phyloP scores from a whole-genome alignment of 495 filamentous ascomycete genomes.

The Penicillium herquei region DNA sequence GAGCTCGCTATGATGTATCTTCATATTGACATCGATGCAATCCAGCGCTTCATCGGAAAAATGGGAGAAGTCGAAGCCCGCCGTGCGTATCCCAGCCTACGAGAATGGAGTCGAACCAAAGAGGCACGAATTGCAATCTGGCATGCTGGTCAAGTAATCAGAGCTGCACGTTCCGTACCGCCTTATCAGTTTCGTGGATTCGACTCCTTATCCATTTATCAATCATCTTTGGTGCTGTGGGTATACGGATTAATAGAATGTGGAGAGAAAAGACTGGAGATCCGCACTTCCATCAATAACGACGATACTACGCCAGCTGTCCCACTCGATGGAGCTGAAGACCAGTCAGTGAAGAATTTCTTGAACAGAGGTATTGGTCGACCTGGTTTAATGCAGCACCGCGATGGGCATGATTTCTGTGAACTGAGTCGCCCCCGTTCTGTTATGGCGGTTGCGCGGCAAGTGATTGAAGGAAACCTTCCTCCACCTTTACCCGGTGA shows the following conservation, averaged over 20 bases:
- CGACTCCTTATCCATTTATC: conserved; percentile 53
- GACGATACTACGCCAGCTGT: background rate
- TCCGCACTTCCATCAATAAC: conserved; percentile 16
- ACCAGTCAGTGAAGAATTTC: conserved; percentile 32
- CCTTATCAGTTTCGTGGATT: conserved; percentile 52
- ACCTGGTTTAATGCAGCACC: conserved; percentile 31
- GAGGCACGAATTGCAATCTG: conserved; percentile 54
- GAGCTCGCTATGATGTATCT: conserved; percentile 56
- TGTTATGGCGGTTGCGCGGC: conserved; percentile 47
- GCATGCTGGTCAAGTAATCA: conserved; percentile 59
- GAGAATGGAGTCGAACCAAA: conserved; percentile 47
- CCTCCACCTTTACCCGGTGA: conserved; percentile 23
- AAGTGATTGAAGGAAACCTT: conserved; percentile 47
- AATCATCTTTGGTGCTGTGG: conserved; percentile 57
- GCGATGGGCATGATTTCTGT: conserved; percentile 12
- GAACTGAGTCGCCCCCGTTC: conserved; percentile 22
- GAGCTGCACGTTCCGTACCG: conserved; percentile 46
- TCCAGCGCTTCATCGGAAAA: conserved; percentile 60
- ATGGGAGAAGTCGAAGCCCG: conserved; percentile 57
- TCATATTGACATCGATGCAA: conserved; percentile 56
- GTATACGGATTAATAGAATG: conserved; percentile 47
- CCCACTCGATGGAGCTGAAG: conserved; percentile 35
- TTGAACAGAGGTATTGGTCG: conserved; percentile 27
- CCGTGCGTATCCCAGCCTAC: conserved; percentile 46
- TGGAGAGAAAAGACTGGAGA: conserved; percentile 10